Evolutionary conservation across 73 alveolate species (phyloP), one percentile per base, ranked within the genome.

Genomic region (Paramecium bursaria): DNA sequence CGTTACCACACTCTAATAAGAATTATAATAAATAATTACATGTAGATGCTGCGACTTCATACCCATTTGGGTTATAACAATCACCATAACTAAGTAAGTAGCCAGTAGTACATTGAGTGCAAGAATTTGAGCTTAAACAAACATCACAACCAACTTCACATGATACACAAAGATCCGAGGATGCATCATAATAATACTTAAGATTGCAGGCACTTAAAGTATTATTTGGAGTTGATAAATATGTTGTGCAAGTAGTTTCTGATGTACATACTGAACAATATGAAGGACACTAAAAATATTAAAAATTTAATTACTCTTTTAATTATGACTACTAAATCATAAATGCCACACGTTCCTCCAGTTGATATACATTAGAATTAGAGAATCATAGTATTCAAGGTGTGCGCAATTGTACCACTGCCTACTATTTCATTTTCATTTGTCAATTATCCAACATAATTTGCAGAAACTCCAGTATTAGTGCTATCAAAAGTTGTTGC

Each of bases 31-130:
- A n/a, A n/a, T n/a, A n/a, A n/a, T n/a, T n/a, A n/a, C n/a, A n/a
- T n/a, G n/a, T n/a, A n/a, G n/a, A n/a, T n/a, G n/a, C n/a, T n/a
- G n/a, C n/a, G n/a, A n/a, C n/a, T n/a, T n/a, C n/a, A 21, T 35
- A 26, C 17, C 33, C 76, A 42, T 19, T 67, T 0, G 47, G 33
- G 33, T 57, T 39, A 67, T 67, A 67, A 42, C 82, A 67, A 4
- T 15, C 44, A 19, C 27, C 19, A 67, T 67, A 15, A 19, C 19
- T 35, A 4, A 67, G 44, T 67, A 39, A 53, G 22, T 67, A 33
- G 7, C 44, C 82, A 67, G 9, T 47, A 21, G 10, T 1, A 67
- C 82, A 67, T 35, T 17, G 17, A 14, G 29, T 3, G 44, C 82
- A 67, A 14, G 26, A 44, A n/a, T 5, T 11, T 0, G 0, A 0